phyloP scores from a whole-genome alignment of 768 basidiomycete species.

The Cytidiella melzeri region DNA sequence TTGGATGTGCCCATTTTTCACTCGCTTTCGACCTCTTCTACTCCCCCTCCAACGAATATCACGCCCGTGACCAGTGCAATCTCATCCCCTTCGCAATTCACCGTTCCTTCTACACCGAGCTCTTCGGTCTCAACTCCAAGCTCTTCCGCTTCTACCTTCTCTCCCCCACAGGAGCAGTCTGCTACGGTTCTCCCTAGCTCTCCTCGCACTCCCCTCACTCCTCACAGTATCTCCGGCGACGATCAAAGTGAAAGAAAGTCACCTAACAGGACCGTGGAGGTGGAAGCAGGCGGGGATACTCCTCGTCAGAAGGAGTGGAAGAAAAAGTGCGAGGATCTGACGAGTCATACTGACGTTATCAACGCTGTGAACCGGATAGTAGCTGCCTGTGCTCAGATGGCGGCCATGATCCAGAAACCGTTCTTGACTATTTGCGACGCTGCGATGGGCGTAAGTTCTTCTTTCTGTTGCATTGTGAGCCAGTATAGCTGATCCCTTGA shows the following conservation, averaged over 20 bases:
- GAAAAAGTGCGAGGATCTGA: constrained; percentile 17
- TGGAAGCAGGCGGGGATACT: constrained; percentile 1
- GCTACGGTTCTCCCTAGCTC: not conserved
- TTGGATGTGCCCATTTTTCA: constrained; percentile 1
- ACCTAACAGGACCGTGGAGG: not conserved
- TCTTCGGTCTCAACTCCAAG: not conserved
- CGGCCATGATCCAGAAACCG: constrained; percentile 16
- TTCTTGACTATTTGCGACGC: constrained; percentile 69
- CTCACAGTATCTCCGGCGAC: not conserved
- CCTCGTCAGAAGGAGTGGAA: constrained; percentile 6
- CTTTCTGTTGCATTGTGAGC: constrained; percentile 7
- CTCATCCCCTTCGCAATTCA: not conserved
- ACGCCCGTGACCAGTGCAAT: not conserved
- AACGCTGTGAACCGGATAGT: constrained; percentile 17
- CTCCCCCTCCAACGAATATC: not conserved
- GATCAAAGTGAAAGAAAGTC: not conserved
- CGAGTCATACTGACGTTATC: constrained; percentile 13
- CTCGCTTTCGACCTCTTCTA: not conserved
- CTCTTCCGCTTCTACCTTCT: not conserved
- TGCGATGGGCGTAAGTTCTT: constrained; percentile 52
- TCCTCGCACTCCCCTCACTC: not conserved
- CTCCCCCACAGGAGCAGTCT: not conserved
- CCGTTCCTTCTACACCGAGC: not conserved
- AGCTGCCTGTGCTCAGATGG: constrained; percentile 19
- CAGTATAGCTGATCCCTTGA: not conserved